Evolutionary conservation across 495 filamentous ascomycete genomes (phyloP).

Genomic region (Penicillium manginii): DNA sequence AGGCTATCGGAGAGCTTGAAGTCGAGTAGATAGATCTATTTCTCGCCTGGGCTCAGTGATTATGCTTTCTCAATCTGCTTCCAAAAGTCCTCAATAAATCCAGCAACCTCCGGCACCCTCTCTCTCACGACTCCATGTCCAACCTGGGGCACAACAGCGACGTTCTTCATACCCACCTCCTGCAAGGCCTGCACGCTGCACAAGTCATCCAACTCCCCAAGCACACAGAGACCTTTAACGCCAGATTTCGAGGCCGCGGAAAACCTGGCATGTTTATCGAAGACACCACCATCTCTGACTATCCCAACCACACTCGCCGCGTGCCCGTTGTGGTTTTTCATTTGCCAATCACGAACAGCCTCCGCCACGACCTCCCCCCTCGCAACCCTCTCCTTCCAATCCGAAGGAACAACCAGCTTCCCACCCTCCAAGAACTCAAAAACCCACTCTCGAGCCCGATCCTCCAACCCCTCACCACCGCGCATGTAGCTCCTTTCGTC

Average conservation of each 20-base stretch:
- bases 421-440: constrained; percentile 43
- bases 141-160: constrained; percentile 37
- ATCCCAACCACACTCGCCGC: constrained; percentile 45
- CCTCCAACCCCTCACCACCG: constrained; percentile 33
- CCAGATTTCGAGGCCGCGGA: constrained; percentile 25
- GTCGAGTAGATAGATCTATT: not conserved
- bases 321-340: constrained; percentile 46
- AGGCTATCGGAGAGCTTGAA: too few species aligned
- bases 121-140: constrained; percentile 46
- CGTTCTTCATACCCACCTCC: constrained; percentile 40
- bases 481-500: constrained; percentile 25
- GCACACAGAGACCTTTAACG: constrained; percentile 33
- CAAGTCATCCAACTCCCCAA: constrained; percentile 48
- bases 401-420: constrained; percentile 35
- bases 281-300: constrained; percentile 44
- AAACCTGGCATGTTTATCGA: constrained; percentile 45
- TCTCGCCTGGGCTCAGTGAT: not conserved
- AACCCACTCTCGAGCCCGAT: constrained; percentile 35
- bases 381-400: constrained; percentile 47
- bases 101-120: constrained; percentile 35
- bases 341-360: constrained; percentile 50
- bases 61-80: constrained; percentile 5
- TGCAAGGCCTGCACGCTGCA: constrained; percentile 36
- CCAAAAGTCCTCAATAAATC: constrained; percentile 38
- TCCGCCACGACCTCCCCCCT: constrained; percentile 48